Evolutionary conservation across 805 yeast species (phyloP).

Genomic region (Candida andamanensis): DNA sequence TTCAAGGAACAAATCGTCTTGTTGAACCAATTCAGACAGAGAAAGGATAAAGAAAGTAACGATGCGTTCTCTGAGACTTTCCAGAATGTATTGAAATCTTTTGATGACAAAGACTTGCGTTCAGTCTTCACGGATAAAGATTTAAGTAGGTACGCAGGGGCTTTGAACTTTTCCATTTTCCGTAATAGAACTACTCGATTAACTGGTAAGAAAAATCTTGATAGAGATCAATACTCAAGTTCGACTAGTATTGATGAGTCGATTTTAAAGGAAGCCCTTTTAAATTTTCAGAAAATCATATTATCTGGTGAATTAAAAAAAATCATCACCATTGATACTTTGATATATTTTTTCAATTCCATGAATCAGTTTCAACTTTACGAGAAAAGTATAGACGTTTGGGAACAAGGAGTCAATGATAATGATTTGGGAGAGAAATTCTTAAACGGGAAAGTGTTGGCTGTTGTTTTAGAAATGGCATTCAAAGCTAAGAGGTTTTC

Average conservation of each 20-base stretch:
- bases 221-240: conserved; percentile 28
- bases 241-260: conserved; percentile 24
- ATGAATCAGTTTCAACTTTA: conserved; percentile 51
- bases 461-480: conserved; percentile 63
- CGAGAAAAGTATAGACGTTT: conserved; percentile 60
- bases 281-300: conserved; percentile 26
- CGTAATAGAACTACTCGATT: conserved; percentile 29
- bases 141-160: conserved; percentile 17
- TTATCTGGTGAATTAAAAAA: conserved; percentile 24
- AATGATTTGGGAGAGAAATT: conserved; percentile 39
- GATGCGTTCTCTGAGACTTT: conserved; percentile 15
- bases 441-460: conserved; percentile 61
- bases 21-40: conserved; percentile 15
- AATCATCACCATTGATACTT: conserved; percentile 17
- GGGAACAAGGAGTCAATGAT: conserved; percentile 60
- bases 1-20: conserved; percentile 26
- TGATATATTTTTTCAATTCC: conserved; percentile 25
- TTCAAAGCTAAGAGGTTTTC: conserved; percentile 54
- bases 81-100: conserved; percentile 14
- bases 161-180: conserved; percentile 22
- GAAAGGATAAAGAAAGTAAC: conserved; percentile 13
- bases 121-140: conserved; percentile 15
- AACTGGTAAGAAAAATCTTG: conserved; percentile 30
- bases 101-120: conserved; percentile 19
- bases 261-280: conserved; percentile 27